phyloP scores from a whole-genome alignment of 345 rosid genomes.

The Eucalyptus leucophloia region DNA sequence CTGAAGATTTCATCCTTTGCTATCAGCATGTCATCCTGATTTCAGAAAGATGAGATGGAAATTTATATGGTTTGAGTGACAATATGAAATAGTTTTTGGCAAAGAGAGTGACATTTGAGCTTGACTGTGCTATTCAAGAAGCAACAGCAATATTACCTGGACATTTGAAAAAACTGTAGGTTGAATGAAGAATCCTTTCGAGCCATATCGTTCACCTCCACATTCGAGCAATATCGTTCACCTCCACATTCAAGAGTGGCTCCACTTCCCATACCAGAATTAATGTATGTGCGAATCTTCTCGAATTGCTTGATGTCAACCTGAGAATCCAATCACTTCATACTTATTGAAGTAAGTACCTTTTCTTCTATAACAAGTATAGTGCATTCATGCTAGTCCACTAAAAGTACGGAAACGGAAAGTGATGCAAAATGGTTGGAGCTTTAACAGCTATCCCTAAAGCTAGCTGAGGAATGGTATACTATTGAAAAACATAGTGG shows the following conservation, averaged over 20 bases:
- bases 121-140: not conserved
- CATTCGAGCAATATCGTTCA: slow-evolving; percentile 51
- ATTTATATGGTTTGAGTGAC: not conserved
- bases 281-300: slow-evolving; percentile 59
- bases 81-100: not conserved
- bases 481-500: not conserved
- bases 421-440: not conserved
- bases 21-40: slow-evolving; percentile 86
- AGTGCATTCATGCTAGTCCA: not conserved
- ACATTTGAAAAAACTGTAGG: slow-evolving; percentile 96
- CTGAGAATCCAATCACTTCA: slow-evolving; percentile 9
- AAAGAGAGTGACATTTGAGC: not conserved
- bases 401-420: not conserved
- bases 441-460: not conserved
- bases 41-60: not conserved
- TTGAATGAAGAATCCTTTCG: slow-evolving; percentile 64
- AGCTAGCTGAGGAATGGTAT: not conserved
- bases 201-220: slow-evolving; percentile 37
- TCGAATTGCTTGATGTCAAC: slow-evolving; percentile 59
- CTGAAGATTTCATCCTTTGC: slow-evolving; percentile 93
- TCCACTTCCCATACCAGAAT: slow-evolving; percentile 61
- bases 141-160: slow-evolving; percentile 19
- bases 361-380: not conserved
- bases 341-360: not conserved
- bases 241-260: slow-evolving; percentile 94